Evolutionary conservation across 2,329 filamentous ascomycete genomes (phyloP).

Genomic region (Neofusicoccum sp.): DNA sequence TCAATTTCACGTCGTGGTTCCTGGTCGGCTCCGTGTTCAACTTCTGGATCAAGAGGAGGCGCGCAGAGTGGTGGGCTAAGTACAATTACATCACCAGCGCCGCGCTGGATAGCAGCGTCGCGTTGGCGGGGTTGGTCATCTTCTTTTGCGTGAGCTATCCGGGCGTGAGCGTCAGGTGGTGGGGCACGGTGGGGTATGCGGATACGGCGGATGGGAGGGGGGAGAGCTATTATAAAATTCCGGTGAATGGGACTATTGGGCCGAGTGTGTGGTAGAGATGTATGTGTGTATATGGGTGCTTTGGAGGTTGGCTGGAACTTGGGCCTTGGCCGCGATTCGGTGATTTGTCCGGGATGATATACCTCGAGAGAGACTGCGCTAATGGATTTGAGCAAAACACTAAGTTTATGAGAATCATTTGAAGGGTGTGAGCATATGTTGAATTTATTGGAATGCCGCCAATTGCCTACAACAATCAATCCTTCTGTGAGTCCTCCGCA

Average conservation of each 20-base stretch:
- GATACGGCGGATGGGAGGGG: conserved; percentile 45
- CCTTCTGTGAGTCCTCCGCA: no score
- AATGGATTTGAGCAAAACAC: no score
- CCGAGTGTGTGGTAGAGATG: neutral
- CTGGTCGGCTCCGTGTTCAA: conserved; percentile 67
- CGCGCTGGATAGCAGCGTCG: conserved; percentile 66
- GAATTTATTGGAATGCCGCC: no score
- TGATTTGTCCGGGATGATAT: no score
- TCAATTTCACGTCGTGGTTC: conserved; percentile 71
- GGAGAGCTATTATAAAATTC: conserved; percentile 5
- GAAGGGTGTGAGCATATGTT: no score
- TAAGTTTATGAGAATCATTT: no score
- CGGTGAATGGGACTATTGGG: neutral
- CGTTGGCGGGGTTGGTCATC: conserved; percentile 65
- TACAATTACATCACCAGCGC: conserved; percentile 76
- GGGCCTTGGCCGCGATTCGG: no score
- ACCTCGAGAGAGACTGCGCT: no score
- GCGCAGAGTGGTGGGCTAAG: conserved; percentile 71
- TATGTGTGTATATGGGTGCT: no score
- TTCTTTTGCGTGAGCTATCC: conserved; percentile 68
- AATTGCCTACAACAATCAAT: no score
- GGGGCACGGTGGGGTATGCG: conserved; percentile 54
- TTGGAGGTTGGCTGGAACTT: no score
- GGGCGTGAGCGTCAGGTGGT: conserved; percentile 59
- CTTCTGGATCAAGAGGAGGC: conserved; percentile 63